These are phyloP conservation scores for Acorus gramineus DNA, from an alignment of 106 monocot genomes.

Conservation along the genomic window DNA sequence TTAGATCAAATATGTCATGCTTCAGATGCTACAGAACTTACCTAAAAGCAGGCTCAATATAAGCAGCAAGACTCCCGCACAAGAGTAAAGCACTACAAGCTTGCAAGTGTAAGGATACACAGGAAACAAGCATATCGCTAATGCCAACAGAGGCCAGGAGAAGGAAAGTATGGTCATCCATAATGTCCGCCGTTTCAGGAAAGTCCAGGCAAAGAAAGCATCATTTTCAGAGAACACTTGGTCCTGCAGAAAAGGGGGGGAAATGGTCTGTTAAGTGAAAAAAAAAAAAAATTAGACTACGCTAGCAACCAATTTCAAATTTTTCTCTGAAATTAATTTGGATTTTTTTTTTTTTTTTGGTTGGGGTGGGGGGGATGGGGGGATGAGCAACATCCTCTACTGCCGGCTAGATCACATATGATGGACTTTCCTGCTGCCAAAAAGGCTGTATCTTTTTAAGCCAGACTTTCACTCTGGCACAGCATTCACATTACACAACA, in stretches of 20 bases:
- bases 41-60: constrained; percentile 65
- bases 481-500: too few relatives aligned
- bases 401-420: too few relatives aligned
- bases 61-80: constrained; percentile 82
- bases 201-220: constrained; percentile 96
- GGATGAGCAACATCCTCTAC: too few relatives aligned
- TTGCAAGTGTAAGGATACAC: constrained; percentile 96
- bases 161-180: constrained; percentile 98
- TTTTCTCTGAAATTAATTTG: too few relatives aligned
- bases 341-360: too few relatives aligned
- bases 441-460: too few relatives aligned
- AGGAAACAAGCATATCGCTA: constrained; percentile 94
- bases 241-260: constrained; percentile 35
- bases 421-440: too few relatives aligned
- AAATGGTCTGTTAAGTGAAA: not conserved
- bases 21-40: constrained; percentile 26
- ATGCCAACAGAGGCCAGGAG: constrained; percentile 83
- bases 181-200: constrained; percentile 76
- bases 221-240: constrained; percentile 89
- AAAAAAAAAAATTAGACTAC: too few relatives aligned
- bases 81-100: constrained; percentile 90
- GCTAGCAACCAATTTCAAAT: too few relatives aligned
- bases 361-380: too few relatives aligned
- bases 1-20: not conserved
- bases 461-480: too few relatives aligned